Evolutionary conservation across 2,329 filamentous ascomycete genomes (phyloP).

Genomic region (Apiospora arundinis): DNA sequence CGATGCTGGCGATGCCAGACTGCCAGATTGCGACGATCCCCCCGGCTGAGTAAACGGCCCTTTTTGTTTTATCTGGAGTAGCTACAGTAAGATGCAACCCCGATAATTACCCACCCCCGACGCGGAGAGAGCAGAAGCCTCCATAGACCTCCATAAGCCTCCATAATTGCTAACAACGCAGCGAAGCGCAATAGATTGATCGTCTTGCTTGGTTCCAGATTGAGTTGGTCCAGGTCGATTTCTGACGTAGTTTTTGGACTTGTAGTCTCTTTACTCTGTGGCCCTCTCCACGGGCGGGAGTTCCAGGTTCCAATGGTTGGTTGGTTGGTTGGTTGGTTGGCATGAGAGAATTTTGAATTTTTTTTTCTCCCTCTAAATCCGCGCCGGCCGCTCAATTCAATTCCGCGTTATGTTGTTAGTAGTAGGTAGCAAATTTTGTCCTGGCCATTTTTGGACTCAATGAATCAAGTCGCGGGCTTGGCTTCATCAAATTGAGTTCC

Average conservation of each 20-base stretch:
- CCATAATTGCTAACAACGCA: not conserved
- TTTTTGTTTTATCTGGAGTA: constrained; percentile 19
- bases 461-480: constrained; percentile 6
- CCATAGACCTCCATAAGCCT: not conserved
- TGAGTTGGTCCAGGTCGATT: constrained; percentile 5
- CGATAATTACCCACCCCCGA: constrained; percentile 11
- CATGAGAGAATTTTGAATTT: not conserved
- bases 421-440: not conserved
- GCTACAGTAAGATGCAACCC: not conserved
- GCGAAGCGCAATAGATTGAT: not conserved
- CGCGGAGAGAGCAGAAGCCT: constrained; percentile 4
- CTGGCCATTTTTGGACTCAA: not conserved
- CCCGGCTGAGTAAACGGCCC: constrained; percentile 14
- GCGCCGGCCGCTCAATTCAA: not conserved
- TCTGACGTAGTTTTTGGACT: constrained; percentile 1
- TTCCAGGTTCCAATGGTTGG: no score
- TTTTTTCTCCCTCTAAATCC: not conserved
- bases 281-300: not conserved
- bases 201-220: constrained; percentile 2
- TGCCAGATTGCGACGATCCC: not conserved
- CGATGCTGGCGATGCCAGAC: not conserved
- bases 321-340: no score
- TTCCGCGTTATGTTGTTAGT: no score
- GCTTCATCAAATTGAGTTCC: constrained; percentile 9
- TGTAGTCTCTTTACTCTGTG: not conserved